These are phyloP conservation scores for Coemansia sp. DNA, from an alignment of 192 early-diverging fungal genomes.

Conservation along the genomic window DNA sequence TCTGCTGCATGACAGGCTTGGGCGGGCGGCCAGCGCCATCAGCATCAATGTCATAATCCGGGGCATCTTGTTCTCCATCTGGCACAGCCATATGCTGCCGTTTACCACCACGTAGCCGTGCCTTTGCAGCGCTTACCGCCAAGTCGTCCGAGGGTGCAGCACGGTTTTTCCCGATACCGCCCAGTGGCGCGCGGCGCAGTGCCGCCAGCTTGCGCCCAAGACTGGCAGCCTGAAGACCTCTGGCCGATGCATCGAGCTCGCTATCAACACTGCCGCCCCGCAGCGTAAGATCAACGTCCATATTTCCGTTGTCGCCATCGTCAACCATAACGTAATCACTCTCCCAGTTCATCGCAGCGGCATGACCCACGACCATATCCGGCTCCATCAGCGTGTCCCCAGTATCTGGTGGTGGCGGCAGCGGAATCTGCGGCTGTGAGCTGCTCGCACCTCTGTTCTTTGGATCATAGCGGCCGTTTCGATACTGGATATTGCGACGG, in stretches of 20 bases:
- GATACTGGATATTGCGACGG: constrained; percentile 46
- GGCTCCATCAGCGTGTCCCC: constrained; percentile 21
- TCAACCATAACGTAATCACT: constrained; percentile 52
- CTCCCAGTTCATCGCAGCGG: constrained; percentile 18
- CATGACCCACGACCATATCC: neutral
- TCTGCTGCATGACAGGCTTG: constrained; percentile 1
- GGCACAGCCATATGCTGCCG: constrained; percentile 10
- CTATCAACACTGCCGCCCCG: constrained; percentile 32
- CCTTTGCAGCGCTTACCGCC: constrained; percentile 27
- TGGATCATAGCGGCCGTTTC: constrained; percentile 23
- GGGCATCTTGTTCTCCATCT: constrained; percentile 63
- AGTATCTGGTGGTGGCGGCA: constrained; percentile 29
- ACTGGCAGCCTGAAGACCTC: constrained; percentile 16
- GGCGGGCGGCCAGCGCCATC: constrained; percentile 55
- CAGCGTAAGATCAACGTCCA: constrained; percentile 39
- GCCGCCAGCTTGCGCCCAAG: constrained; percentile 40
- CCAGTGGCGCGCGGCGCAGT: constrained; percentile 29
- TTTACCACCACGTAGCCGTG: constrained; percentile 38
- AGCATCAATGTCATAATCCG: constrained; percentile 59
- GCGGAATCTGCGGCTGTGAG: constrained; percentile 21
- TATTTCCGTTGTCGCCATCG: constrained; percentile 8
- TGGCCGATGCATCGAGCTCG: constrained; percentile 15
- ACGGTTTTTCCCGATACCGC: constrained; percentile 37
- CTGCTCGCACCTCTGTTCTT: constrained; percentile 13
- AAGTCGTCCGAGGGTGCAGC: constrained; percentile 24